These are phyloP conservation scores for Leccinum pallidistipes DNA, from an alignment of 1,284 basidiomycete species.

Conservation along the genomic window DNA sequence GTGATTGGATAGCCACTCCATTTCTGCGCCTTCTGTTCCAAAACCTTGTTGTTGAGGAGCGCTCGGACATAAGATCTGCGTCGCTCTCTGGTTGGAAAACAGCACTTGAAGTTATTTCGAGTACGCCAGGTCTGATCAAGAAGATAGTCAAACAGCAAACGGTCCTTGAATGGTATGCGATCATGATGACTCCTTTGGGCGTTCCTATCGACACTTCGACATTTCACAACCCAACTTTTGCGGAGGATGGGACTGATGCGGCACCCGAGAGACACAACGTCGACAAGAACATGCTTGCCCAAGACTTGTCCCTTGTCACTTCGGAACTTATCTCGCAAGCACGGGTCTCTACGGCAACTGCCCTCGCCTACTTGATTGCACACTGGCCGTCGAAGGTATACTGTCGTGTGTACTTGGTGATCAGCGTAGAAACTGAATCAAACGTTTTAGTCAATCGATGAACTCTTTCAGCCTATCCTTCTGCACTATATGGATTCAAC, in stretches of 20 bases:
- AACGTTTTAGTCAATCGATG: conserved; percentile 45
- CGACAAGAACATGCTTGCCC: conserved; percentile 93
- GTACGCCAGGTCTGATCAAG: conserved; percentile 50
- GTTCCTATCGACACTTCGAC: conserved; percentile 70
- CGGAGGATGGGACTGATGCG: conserved; percentile 43
- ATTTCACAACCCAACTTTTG: conserved; percentile 68
- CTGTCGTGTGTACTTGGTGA: conserved; percentile 2
- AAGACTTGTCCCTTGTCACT: conserved; percentile 86
- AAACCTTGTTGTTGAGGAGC: conserved; percentile 93
- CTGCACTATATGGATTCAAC: conserved; percentile 80
- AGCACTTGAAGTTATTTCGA: conserved; percentile 58
- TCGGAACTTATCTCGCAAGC: conserved; percentile 82
- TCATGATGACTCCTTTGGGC: conserved; percentile 92
- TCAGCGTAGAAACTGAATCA: conserved; percentile 1
- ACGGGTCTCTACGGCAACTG: conserved; percentile 78
- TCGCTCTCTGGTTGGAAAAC: conserved; percentile 81
- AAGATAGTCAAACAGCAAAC: conserved; percentile 52
- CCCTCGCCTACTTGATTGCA: conserved; percentile 73
- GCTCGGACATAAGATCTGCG: conserved; percentile 79
- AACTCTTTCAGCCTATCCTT: conserved; percentile 70
- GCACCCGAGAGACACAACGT: conserved; percentile 82
- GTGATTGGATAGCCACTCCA: conserved; percentile 80
- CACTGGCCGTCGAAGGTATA: conserved; percentile 65
- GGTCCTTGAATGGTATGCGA: conserved; percentile 80
- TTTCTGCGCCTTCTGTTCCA: conserved; percentile 91